A percentile compares a stretch with the other conserved stretches of the same genome.
Conservation (phyloP, 495 filamentous ascomycete species). For the Aspergillus sclerotiicarbonarius region DNA sequence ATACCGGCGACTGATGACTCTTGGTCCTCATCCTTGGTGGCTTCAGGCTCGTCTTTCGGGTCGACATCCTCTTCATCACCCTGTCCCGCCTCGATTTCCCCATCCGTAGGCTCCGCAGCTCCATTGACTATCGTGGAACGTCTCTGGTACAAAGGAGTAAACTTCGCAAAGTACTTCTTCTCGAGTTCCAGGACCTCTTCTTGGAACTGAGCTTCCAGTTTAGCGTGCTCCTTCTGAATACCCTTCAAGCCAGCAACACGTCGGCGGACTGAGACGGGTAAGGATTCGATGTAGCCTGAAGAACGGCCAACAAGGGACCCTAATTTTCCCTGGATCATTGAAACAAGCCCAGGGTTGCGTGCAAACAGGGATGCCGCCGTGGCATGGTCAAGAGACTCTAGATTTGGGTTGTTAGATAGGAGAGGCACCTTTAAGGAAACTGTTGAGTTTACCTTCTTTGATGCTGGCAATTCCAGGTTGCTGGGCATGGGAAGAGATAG, state of each 20-base stretch:
- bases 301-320: conserved; percentile 90
- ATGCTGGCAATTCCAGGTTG: conserved; percentile 93
- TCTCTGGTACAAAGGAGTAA: conserved; percentile 95
- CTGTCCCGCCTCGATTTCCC: conserved; percentile 83
- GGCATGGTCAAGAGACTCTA: conserved; percentile 87
- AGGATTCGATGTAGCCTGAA: conserved; percentile 96
- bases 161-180: conserved; percentile 99
- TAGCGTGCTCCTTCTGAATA: conserved; percentile 97
- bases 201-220: conserved; percentile 96
- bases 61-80: conserved; percentile 67
- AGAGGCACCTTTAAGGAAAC: conserved; percentile 1
- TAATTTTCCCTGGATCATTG: conserved; percentile 96
- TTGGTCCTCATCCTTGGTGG: conserved; percentile 47
- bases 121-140: conserved; percentile 94
- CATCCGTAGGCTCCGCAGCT: conserved; percentile 75
- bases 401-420: conserved; percentile 5
- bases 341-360: conserved; percentile 86
- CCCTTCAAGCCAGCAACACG: conserved; percentile 95
- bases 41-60: conserved; percentile 47
- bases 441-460: conserved; percentile 76
- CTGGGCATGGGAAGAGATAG: conserved; percentile 96
- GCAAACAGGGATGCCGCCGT: conserved; percentile 89
- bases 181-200: conserved; percentile 96
- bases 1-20: conserved; percentile 69
- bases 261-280: conserved; percentile 82